These are phyloP conservation scores for Colletotrichum siamense DNA, from an alignment of 2,329 filamentous ascomycete genomes.

Conservation along the genomic window DNA sequence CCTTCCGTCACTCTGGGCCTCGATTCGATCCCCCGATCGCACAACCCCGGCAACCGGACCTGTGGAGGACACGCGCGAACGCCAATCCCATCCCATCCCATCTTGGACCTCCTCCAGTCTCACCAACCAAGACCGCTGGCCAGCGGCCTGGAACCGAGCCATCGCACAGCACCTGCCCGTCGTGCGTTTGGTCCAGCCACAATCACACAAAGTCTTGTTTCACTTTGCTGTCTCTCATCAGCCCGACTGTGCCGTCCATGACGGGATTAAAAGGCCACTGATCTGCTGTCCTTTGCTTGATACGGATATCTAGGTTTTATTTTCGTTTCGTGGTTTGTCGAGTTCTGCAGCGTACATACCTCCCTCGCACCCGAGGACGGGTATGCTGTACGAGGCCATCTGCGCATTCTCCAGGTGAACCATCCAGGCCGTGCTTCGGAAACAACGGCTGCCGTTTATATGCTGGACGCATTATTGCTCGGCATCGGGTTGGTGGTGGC, in stretches of 20 bases:
- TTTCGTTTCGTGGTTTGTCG: background rate
- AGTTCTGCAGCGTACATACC: background rate
- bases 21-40: conserved; percentile 15
- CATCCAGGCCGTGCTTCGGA: background rate
- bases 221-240: background rate
- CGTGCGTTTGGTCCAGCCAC: conserved; percentile 13
- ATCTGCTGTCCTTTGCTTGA: background rate
- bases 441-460: background rate
- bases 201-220: conserved; percentile 5
- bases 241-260: background rate
- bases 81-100: background rate
- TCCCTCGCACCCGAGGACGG: background rate
- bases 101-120: background rate
- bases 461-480: background rate
- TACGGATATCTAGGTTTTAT: background rate
- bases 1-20: background rate
- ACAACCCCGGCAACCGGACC: conserved; percentile 18
- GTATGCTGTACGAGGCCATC: background rate
- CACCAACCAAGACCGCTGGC: background rate
- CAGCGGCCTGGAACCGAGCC: background rate
- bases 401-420: background rate
- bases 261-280: background rate
- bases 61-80: background rate
- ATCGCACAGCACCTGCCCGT: background rate
- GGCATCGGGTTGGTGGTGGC: background rate